These are phyloP conservation scores for Cercophora newfieldiana DNA, from an alignment of 495 filamentous ascomycete species.

Conservation along the genomic window DNA sequence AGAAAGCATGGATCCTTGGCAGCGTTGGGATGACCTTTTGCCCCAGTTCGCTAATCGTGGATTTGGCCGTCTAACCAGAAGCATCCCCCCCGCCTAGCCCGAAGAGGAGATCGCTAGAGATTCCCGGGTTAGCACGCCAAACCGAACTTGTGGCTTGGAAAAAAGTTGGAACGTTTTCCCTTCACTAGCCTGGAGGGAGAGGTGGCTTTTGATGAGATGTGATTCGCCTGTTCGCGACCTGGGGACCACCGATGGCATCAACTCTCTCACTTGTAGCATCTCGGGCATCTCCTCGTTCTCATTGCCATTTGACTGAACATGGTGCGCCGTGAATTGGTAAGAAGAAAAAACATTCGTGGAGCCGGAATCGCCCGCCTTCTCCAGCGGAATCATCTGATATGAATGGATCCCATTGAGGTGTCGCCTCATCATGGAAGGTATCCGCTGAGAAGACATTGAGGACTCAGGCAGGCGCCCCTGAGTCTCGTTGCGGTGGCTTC, in stretches of 20 bases:
- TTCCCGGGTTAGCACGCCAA: constrained; percentile 8
- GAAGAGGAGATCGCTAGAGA: constrained; percentile 2
- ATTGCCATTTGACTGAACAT: not conserved
- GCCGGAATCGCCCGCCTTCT: not conserved
- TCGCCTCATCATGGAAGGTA: not conserved
- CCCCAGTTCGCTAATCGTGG: constrained; percentile 18
- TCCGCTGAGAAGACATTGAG: not conserved
- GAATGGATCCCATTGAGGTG: not conserved
- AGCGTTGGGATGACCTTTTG: not conserved
- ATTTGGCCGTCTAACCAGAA: constrained; percentile 1
- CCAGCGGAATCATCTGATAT: not conserved
- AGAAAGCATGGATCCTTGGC: not conserved
- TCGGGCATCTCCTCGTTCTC: not conserved
- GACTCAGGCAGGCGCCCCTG: not conserved
- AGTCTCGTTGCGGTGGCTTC: not conserved
- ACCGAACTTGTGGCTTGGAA: not conserved
- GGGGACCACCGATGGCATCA: constrained; percentile 2
- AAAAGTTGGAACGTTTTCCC: not conserved
- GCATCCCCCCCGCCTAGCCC: not conserved
- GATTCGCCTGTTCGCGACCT: constrained; percentile 9
- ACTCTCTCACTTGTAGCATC: not conserved
- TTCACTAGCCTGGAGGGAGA: not conserved
- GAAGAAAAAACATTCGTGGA: not conserved
- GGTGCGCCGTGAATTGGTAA: not conserved
- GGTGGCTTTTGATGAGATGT: not conserved